Percentiles rank a stretch among this genome's conserved stretches.
Evolutionary conservation across 345 rosid species (phyloP).

Genomic region (Conringia planisiliqua): DNA sequence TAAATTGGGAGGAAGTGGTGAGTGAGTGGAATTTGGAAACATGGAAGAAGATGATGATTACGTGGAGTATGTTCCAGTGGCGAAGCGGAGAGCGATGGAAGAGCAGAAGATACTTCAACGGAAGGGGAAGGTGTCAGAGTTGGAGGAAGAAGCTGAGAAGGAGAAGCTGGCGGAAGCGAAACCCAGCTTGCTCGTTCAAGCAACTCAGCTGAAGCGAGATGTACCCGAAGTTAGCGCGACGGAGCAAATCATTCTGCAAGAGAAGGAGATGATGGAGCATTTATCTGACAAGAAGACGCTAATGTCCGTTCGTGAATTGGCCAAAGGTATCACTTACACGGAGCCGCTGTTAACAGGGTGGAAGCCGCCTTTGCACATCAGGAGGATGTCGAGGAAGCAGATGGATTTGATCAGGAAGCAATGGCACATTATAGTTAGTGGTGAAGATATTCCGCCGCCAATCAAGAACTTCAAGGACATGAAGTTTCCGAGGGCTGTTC

Average conservation of each 20-base stretch:
- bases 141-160: conserved; percentile 65
- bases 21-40: neutral
- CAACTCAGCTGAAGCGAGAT: conserved; percentile 80
- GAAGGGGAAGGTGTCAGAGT: conserved; percentile 55
- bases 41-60: conserved; percentile 79
- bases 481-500: conserved; percentile 73
- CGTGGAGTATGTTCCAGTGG: conserved; percentile 78
- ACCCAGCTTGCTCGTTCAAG: conserved; percentile 84
- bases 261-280: conserved; percentile 92
- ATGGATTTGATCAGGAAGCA: conserved; percentile 74
- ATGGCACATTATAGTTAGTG: conserved; percentile 90
- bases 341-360: conserved; percentile 83
- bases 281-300: conserved; percentile 78
- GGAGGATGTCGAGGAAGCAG: conserved; percentile 57
- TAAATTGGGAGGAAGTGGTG: too few relatives aligned
- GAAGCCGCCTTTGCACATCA: conserved; percentile 72
- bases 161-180: conserved; percentile 67
- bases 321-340: conserved; percentile 78
- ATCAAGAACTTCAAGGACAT: conserved; percentile 80
- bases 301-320: conserved; percentile 86
- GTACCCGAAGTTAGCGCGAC: conserved; percentile 77
- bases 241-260: conserved; percentile 80
- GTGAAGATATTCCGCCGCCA: conserved; percentile 83
- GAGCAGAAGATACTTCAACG: conserved; percentile 74
- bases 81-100: conserved; percentile 74